Conservation (phyloP, 345 rosid genomes). For the Heritiera littoralis region DNA sequence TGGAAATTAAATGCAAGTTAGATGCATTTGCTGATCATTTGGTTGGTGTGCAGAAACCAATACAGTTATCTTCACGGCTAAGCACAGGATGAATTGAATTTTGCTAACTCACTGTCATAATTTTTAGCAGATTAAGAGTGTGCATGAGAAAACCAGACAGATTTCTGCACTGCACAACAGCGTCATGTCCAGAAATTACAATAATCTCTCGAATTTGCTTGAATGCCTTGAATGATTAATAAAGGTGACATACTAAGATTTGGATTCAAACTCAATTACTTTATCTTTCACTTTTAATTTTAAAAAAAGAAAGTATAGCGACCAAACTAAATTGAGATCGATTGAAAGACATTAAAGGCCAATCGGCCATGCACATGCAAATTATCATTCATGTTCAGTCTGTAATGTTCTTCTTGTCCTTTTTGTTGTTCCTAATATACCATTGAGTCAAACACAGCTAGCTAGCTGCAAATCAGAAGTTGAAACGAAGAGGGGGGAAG, state of each 20-base stretch:
- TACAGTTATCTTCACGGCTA: background rate
- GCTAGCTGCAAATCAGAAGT: background rate
- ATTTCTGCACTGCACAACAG: no score
- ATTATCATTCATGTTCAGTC: background rate
- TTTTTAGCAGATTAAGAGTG: background rate
- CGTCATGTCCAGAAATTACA: no score
- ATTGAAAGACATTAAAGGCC: conserved; percentile 1
- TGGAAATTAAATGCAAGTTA: no score
- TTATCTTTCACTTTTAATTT: no score
- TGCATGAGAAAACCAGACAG: background rate
- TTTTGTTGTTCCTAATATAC: background rate
- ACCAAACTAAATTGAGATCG: background rate
- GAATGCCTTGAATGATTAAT: no score
- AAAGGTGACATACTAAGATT: no score
- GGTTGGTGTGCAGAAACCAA: background rate
- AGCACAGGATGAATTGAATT: background rate
- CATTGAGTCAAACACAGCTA: background rate
- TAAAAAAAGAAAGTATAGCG: no score
- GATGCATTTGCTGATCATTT: no score
- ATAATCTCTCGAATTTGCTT: no score
- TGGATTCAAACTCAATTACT: no score
- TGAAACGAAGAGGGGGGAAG: no score
- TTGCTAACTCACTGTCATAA: background rate
- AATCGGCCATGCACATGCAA: conserved; percentile 1
- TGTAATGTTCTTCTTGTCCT: conserved; percentile 16